Percentiles rank a stretch among this genome's conserved stretches.
These are phyloP conservation scores for Salix brachista DNA, from an alignment of 345 rosid genomes.

Conservation along the genomic window DNA sequence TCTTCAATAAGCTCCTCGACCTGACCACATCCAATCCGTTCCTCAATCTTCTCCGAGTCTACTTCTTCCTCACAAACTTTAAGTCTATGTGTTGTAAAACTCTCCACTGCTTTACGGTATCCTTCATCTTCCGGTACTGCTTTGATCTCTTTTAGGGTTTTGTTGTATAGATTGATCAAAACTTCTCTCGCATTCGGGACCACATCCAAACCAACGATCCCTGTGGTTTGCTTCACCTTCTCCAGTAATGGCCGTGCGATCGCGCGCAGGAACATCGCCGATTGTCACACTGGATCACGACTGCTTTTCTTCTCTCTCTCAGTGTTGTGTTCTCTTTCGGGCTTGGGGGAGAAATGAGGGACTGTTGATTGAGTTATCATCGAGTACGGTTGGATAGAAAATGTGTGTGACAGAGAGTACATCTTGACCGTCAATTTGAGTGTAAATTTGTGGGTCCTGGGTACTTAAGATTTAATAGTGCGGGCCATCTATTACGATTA, in stretches of 20 bases:
- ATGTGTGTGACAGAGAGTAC: not conserved
- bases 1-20: conserved; percentile 98
- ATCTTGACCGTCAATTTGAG: not conserved
- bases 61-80: conserved; percentile 71
- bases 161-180: conserved; percentile 62
- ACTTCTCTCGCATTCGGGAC: conserved; percentile 91
- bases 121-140: conserved; percentile 94
- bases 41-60: conserved; percentile 89
- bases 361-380: not conserved
- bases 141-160: conserved; percentile 93
- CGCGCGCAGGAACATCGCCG: conserved; percentile 61
- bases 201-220: conserved; percentile 91
- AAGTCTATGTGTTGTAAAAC: conserved; percentile 76
- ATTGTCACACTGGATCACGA: not conserved
- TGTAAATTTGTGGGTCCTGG: not conserved
- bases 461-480: not conserved
- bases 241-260: conserved; percentile 93
- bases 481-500: too few species aligned
- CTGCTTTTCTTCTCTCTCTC: not conserved
- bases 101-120: conserved; percentile 91
- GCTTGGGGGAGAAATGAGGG: not conserved
- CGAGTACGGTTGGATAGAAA: not conserved
- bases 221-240: conserved; percentile 84
- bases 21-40: conserved; percentile 86
- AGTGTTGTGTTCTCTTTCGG: not conserved